phyloP scores from a whole-genome alignment of 2,329 filamentous ascomycete species.

The Cucurbitaria berberidis region DNA sequence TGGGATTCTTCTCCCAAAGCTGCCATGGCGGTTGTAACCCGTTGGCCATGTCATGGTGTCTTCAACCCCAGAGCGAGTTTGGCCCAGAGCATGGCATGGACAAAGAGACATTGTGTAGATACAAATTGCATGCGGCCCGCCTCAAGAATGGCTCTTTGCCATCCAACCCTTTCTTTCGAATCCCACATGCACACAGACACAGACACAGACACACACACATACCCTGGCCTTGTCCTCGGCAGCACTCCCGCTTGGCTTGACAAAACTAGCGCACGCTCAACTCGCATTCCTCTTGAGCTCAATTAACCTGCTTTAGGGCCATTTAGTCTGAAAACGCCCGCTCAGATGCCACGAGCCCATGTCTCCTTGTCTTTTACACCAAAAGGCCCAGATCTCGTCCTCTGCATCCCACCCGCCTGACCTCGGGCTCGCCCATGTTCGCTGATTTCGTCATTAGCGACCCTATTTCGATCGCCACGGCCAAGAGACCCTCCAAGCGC shows the following conservation, averaged over 20 bases:
- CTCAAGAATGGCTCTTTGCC: neutral
- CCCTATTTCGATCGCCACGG: conserved; percentile 19
- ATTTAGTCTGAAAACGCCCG: conserved; percentile 33
- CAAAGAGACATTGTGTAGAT: neutral
- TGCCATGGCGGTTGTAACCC: no score
- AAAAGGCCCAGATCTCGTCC: conserved; percentile 34
- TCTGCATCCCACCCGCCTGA: conserved; percentile 22
- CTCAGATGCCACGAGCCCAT: conserved; percentile 31
- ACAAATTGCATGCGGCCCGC: neutral
- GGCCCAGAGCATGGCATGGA: neutral
- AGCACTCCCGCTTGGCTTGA: conserved; percentile 19
- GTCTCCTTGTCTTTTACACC: conserved; percentile 32
- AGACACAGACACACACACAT: no score
- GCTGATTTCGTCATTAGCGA: conserved; percentile 31
- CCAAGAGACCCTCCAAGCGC: conserved; percentile 19
- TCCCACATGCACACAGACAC: neutral
- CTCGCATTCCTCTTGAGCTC: conserved; percentile 33
- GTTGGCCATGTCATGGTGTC: neutral
- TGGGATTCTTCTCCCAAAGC: no score
- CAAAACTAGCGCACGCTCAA: conserved; percentile 15
- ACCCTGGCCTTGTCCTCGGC: conserved; percentile 13
- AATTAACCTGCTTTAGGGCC: conserved; percentile 36
- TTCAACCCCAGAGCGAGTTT: neutral
- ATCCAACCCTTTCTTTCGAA: neutral
- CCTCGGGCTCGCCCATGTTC: conserved; percentile 25